Conservation (phyloP, 2,329 filamentous ascomycete species). For the Thielaviopsis ethacetica region DNA sequence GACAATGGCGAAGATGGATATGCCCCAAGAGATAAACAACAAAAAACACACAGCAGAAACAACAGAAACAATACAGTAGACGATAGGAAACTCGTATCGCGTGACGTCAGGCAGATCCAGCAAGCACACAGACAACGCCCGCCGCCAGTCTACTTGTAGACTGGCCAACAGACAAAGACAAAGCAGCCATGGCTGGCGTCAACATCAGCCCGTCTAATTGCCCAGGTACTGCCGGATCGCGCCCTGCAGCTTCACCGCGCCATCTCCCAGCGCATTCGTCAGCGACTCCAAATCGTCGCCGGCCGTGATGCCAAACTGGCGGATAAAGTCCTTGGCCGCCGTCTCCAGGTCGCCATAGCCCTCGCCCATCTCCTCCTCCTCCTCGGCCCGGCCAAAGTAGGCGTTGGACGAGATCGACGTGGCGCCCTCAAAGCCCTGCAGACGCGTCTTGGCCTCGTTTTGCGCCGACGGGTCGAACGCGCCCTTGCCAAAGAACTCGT, state of each 20-base stretch:
- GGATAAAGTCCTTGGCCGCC: slow-evolving; percentile 91
- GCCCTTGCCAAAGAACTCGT: slow-evolving; percentile 94
- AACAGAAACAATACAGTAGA: not conserved
- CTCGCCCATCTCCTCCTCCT: slow-evolving; percentile 43
- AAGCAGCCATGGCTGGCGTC: not conserved
- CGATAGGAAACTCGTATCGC: not conserved
- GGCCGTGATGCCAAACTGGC: slow-evolving; percentile 87
- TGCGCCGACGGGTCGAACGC: slow-evolving; percentile 66
- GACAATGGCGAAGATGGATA: not conserved
- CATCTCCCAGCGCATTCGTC: slow-evolving; percentile 67
- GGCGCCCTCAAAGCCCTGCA: slow-evolving; percentile 87
- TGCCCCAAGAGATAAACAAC: not conserved
- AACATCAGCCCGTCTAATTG: slow-evolving; percentile 26
- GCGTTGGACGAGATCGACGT: slow-evolving; percentile 87
- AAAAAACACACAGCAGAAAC: not conserved
- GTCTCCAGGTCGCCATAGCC: slow-evolving; percentile 83
- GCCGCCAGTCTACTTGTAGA: not conserved
- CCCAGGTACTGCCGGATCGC: slow-evolving; percentile 48
- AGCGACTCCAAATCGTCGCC: slow-evolving; percentile 92
- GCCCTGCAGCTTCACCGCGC: slow-evolving; percentile 69
- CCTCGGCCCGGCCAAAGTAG: slow-evolving; percentile 89
- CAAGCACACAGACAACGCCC: too few relatives aligned
- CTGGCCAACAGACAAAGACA: not conserved
- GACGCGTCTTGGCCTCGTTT: slow-evolving; percentile 68
- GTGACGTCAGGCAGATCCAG: not conserved